Base-by-base conservation (phyloP, 2,329 filamentous ascomycete species). In the Aureobasidium sp. region DNA sequence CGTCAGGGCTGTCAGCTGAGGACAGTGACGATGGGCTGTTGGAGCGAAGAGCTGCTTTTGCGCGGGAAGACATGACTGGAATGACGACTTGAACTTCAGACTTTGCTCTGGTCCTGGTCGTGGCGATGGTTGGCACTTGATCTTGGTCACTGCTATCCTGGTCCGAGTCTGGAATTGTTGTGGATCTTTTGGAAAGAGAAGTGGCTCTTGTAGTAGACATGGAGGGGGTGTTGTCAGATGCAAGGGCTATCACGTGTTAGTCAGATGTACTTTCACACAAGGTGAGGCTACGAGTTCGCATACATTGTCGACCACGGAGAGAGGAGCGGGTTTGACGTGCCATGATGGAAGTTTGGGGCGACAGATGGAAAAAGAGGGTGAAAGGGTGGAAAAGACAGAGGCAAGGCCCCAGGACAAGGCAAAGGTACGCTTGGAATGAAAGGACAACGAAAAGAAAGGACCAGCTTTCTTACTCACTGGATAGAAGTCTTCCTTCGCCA, bases 1-100 rank as follows among this genome's bases (percentile, higher is more conserved):
- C 80, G 6, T 54, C 45, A n/a, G 45, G 48, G 15, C 76, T 75
- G 59, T 77, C 77, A 59, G 76, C 70, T 10, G 70, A 70, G 29
- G 63, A 64, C 63, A 62, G 67, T 7, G 64, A 63, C 3, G 63
- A 63, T 5, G 59, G 45, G 36, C 63, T 64, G 53, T 59, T 45
- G 54, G 49, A 48, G 27, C 44, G 57, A n/a, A 49, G 10, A 5
- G 44, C 45, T 9, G 45, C 34, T 27, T 59, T 59, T 44, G 25
- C 39, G 15, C 39, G 49, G 7, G 59, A 54, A 27, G 59, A 47
- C 59, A 61, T 61, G 59, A 50, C 29, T 39, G 59, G 50, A 39
- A 61, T 61, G 30, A 61, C 49, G 34, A 61, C 59, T 41, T 55
- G 49, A n/a, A 61, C 59, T 55, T 61, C 25, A n/a, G 41, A 34